These are phyloP conservation scores for Rhizopus stolonifer DNA, from an alignment of 371 early-diverging fungal genomes.

Conservation along the genomic window DNA sequence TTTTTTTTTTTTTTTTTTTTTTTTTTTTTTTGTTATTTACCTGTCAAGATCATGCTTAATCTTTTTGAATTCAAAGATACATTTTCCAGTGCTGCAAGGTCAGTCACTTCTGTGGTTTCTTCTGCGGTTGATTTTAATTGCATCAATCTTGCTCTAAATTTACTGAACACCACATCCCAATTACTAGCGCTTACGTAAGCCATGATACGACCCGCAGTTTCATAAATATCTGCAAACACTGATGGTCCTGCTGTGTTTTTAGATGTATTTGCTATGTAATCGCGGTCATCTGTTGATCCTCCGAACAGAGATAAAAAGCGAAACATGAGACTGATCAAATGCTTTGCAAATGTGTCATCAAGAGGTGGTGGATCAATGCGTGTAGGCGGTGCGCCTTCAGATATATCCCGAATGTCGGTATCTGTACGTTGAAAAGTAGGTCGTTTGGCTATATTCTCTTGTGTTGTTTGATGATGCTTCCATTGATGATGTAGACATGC, in stretches of 20 bases:
- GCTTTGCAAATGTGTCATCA: constrained; percentile 67
- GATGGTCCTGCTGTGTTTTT: constrained; percentile 22
- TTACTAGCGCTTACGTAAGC: constrained; percentile 78
- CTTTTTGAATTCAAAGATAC: constrained; percentile 64
- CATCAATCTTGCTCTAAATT: constrained; percentile 56
- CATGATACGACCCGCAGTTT: constrained; percentile 64
- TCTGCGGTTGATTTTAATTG: constrained; percentile 53
- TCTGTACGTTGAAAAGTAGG: constrained; percentile 4
- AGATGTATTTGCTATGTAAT: constrained; percentile 31
- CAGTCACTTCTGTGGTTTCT: constrained; percentile 67
- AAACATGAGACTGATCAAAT: constrained; percentile 56
- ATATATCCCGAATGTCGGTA: background rate
- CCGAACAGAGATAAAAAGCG: constrained; percentile 54
- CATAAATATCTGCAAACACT: constrained; percentile 50
- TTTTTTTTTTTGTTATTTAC: too few relatives aligned
- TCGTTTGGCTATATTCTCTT: background rate
- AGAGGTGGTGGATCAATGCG: constrained; percentile 70
- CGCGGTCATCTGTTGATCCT: constrained; percentile 23
- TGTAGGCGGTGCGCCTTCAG: constrained; percentile 13
- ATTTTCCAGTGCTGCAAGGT: constrained; percentile 60
- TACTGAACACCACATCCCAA: constrained; percentile 70
- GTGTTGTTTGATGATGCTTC: constrained; percentile 26
- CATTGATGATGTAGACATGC: constrained; percentile 70
- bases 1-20: too few relatives aligned
- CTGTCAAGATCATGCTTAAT: constrained; percentile 64